Conservation (phyloP, 176 grass and related monocot species). For the Avena insularis region DNA sequence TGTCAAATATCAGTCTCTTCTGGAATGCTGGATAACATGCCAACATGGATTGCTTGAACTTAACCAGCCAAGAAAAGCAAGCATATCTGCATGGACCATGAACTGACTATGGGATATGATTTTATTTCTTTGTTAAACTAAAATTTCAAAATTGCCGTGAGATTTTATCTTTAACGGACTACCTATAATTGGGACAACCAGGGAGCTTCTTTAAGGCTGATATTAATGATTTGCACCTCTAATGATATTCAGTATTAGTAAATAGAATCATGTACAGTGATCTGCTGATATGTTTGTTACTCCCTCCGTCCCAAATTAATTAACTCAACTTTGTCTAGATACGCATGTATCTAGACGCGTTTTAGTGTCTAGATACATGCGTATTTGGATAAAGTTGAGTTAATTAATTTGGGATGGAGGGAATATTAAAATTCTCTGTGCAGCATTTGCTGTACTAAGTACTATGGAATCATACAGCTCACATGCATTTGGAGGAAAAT, state of each 20-base stretch:
- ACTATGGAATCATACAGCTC: not conserved
- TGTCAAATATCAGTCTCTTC: constrained; percentile 25
- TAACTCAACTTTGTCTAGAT: too few species aligned
- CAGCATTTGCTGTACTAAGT: constrained; percentile 18
- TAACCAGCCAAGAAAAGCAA: not conserved
- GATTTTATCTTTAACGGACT: constrained; percentile 19
- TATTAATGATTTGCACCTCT: not conserved
- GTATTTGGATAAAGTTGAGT: too few species aligned
- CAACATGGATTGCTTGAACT: constrained; percentile 1
- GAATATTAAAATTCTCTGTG: constrained; percentile 1
- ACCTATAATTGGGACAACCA: constrained; percentile 5
- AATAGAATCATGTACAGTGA: not conserved
- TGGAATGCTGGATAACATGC: constrained; percentile 8
- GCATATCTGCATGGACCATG: not conserved
- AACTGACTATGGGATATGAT: constrained; percentile 16
- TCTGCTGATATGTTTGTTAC: not conserved
- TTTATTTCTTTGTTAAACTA: not conserved
- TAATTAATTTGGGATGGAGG: not conserved
- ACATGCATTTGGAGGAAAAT: constrained; percentile 26
- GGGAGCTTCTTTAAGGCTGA: not conserved
- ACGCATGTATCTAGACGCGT: too few species aligned
- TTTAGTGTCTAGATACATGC: too few species aligned
- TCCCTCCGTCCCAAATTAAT: too few species aligned
- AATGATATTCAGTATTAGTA: constrained; percentile 5
- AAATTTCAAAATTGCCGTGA: not conserved